Evolutionary conservation across 352 stramenopile genomes (phyloP), one percentile per base, ranked within the genome.

Genomic region (Globisporangium spinosum): DNA sequence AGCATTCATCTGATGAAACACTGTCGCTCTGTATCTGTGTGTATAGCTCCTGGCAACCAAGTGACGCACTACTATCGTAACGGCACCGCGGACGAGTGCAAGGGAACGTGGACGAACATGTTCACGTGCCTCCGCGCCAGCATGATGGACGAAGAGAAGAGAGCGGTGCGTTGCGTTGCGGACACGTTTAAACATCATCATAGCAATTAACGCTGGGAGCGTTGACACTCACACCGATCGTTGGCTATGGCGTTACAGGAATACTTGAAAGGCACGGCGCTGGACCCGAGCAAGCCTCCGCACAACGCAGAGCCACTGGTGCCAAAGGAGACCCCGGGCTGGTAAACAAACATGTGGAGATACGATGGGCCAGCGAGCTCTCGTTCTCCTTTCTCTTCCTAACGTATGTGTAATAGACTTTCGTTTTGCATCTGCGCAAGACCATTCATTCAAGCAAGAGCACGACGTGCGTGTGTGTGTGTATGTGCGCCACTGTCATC

Each of bases 41-140:
- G 3, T 65, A 54, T 54, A 95, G 87, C 87, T 20, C 85, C 85
- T 29, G 79, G 79, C 9, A 90, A 93, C 65, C 87, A 95, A 59
- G 85, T 93, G 81, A 85, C 85, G 65, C 79, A 91, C 63, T 93
- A 90, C 69, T 95, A 95, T 66, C 79, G 85, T 38, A 76, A 86
- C 54, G 87, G 87, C 1, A 72, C 74, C 35, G 79, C 84, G 25
- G 87, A 95, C 57, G 79, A 90, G 70, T 95, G 87, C 79, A 87
- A 89, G n/a, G 83, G 73, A 51, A 93, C 80, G 56, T 93, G 83
- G 85, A 78, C 70, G 53, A 92, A 91, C 72, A 91, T 93, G 82
- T 91, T 84, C 65, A 72, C 90, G 57, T 95, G 87, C 70, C 87
- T 91, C 40, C 82, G 87, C 45, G 71, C 80, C 25, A 93, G 80